phyloP scores from a whole-genome alignment of 73 alveolate species.

The Paramecium sexaurelia region DNA sequence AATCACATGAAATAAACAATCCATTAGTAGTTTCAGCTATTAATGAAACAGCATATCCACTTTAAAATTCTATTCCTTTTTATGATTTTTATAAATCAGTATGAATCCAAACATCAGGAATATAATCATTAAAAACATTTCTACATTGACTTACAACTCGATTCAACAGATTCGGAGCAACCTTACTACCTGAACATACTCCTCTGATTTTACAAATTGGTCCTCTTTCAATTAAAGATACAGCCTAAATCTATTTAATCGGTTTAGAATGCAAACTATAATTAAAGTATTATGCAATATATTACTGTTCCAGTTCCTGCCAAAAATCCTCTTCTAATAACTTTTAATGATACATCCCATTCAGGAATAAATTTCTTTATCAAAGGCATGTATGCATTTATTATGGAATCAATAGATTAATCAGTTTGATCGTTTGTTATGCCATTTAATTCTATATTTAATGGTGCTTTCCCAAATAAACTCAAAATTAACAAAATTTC shows the following conservation, averaged over 20 bases:
- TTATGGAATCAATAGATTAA: constrained; percentile 79
- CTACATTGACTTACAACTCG: constrained; percentile 86
- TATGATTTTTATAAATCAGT: constrained; percentile 88
- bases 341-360: constrained; percentile 80
- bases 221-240: constrained; percentile 88
- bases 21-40: constrained; percentile 92
- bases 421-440: constrained; percentile 86
- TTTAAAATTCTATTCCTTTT: constrained; percentile 75
- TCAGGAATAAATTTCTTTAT: constrained; percentile 87
- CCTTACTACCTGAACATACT: constrained; percentile 83
- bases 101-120: constrained; percentile 96
- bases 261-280: constrained; percentile 73
- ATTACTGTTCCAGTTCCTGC: constrained; percentile 74
- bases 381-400: constrained; percentile 59
- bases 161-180: constrained; percentile 79
- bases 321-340: constrained; percentile 87
- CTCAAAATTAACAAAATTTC: constrained; percentile 86
- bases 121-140: constrained; percentile 91
- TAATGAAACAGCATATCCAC: constrained; percentile 91
- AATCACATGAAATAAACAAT: constrained; percentile 80
- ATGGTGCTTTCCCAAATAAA: constrained; percentile 85
- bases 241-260: constrained; percentile 81
- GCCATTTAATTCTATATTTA: constrained; percentile 85
- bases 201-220: constrained; percentile 92
- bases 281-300: neutral